Conservation (phyloP, 192 early-diverging fungal species). For the Rhizophlyctis rosea region DNA sequence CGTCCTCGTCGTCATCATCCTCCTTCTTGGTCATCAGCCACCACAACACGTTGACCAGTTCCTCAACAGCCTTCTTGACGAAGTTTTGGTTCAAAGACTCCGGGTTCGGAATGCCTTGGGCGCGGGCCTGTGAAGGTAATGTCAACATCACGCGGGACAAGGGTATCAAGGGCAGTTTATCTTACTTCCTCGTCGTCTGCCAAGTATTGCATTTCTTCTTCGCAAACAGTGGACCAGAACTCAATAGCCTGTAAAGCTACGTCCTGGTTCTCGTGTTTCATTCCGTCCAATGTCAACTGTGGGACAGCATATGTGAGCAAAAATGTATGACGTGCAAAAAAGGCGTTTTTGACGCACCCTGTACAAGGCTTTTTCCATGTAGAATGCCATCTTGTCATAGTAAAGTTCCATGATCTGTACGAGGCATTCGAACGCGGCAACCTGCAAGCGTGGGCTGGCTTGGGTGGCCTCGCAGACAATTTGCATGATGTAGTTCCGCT, state of each 20-base stretch:
- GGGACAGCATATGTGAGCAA: neutral
- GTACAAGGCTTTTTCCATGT: conserved; percentile 95
- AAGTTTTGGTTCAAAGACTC: conserved; percentile 58
- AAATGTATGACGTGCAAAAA: conserved; percentile 7
- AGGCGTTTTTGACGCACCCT: conserved; percentile 74
- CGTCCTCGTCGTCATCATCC: conserved; percentile 98
- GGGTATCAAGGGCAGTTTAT: conserved; percentile 11
- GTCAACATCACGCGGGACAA: conserved; percentile 8
- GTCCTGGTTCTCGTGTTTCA: conserved; percentile 83
- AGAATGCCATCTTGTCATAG: conserved; percentile 93
- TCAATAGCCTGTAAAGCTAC: conserved; percentile 97
- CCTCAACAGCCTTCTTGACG: conserved; percentile 70
- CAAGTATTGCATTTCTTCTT: conserved; percentile 82
- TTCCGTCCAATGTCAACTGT: conserved; percentile 81
- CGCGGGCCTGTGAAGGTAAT: no score
- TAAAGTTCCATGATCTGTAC: conserved; percentile 96
- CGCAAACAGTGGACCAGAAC: conserved; percentile 99
- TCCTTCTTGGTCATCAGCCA: conserved; percentile 93
- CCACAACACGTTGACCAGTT: conserved; percentile 83
- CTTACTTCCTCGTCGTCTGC: conserved; percentile 57
- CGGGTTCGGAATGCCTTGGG: conserved; percentile 13
- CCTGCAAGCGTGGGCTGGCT: conserved; percentile 68
- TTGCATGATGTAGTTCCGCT: conserved; percentile 99
- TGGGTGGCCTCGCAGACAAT: conserved; percentile 86
- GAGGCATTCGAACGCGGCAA: conserved; percentile 91